Conservation (phyloP, 176 grass and related monocot genomes). For the Tillandsia fasciculata region DNA sequence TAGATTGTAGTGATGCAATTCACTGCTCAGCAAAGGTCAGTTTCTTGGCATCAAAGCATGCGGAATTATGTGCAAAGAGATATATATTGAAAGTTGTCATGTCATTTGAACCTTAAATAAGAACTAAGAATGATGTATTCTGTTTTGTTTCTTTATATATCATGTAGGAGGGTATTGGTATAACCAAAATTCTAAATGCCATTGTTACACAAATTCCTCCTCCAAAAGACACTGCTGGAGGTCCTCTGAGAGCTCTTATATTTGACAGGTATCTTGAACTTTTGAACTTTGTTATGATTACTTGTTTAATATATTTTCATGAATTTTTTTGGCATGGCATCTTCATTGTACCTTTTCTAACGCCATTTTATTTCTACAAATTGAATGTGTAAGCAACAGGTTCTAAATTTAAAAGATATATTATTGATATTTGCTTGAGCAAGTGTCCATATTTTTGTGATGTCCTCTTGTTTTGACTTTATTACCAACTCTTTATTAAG, state of each 20-base stretch:
- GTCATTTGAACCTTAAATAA: background rate
- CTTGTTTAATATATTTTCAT: slow-evolving; percentile 2
- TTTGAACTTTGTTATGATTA: slow-evolving; percentile 4
- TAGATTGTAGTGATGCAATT: slow-evolving; percentile 91
- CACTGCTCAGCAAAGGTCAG: slow-evolving; percentile 89
- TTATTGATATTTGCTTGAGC: too few relatives aligned
- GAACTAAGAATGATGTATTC: background rate
- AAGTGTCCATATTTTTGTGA: too few relatives aligned
- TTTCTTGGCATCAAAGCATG: slow-evolving; percentile 19
- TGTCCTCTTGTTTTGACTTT: too few relatives aligned
- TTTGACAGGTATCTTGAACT: slow-evolving; percentile 74
- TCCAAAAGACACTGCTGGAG: slow-evolving; percentile 60
- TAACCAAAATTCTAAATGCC: slow-evolving; percentile 84
- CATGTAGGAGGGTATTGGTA: slow-evolving; percentile 88
- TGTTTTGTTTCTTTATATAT: slow-evolving; percentile 13
- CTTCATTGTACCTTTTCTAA: background rate
- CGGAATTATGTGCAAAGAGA: background rate
- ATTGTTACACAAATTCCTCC: slow-evolving; percentile 73
- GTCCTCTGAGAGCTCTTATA: slow-evolving; percentile 92
- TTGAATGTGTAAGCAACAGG: too few relatives aligned
- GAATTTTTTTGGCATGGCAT: background rate
- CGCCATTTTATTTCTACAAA: too few relatives aligned
- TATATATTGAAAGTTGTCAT: background rate
- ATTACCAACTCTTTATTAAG: too few relatives aligned
- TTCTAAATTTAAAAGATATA: too few relatives aligned